Evolutionary conservation across 495 filamentous ascomycete species (phyloP), one percentile per base, ranked within the genome.

Genomic region (Neurospora discreta): DNA sequence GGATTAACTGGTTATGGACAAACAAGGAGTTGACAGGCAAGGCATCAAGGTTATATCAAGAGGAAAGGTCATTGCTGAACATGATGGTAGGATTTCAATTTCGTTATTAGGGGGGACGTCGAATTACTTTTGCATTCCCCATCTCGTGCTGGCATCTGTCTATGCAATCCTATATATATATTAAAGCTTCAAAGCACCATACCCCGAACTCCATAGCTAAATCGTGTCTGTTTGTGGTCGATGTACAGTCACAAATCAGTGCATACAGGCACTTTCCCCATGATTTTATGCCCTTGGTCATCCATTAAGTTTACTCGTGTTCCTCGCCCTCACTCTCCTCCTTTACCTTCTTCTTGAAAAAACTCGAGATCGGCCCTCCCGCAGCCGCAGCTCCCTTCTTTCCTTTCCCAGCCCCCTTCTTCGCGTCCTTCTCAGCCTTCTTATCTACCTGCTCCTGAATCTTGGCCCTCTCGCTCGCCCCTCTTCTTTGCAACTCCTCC

Each of bases 371-470:
- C 52, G 52, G 18, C 42, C 26, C 39, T 30, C 16, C 52, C 69
- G 16, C 16, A 30, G 26, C 52, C 52, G 23, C 52, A 33, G 30
- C 13, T 26, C 26, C 15, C 26, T 65, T 74, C 71, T 74, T 73
- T 8, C 73, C 76, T 30, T 77, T 76, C 71, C 76, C 80, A 73
- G 76, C 80, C 40, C 69, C 46, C 73, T 87, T 87, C 74, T 89
- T 90, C 70, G 82, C 82, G 68, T 87, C 86, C 71, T 80, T 81
- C 40, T 75, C 79, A 1, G 74, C 76, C 78, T 85, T 86, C 78
- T 85, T 86, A 73, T 94, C 88, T 67, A 91, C 91, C 81, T 92
- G 90, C 40, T 90, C 90, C 79, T 90, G 87, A 69, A 92, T 85
- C 81, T 90, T 94, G 74, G 86, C 83, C 46, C 96, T 84, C 80